Evolutionary conservation across 441 rosid genomes (phyloP).

Genomic region (Geranium incanum): DNA sequence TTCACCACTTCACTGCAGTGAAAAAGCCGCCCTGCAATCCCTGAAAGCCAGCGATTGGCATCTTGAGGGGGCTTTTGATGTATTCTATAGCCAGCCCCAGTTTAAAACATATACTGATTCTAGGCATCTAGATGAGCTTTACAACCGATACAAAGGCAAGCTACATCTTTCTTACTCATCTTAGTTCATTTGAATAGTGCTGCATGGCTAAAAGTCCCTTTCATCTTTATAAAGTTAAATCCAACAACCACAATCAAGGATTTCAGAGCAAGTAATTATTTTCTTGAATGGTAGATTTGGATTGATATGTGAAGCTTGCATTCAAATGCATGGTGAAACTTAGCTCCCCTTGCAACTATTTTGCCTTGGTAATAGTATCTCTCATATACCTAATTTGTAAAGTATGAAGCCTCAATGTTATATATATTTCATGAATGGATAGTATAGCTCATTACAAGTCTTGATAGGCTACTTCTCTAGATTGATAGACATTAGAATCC

Average conservation of each 20-base stretch:
- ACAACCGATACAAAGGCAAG: conserved; percentile 81
- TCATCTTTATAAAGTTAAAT: not conserved
- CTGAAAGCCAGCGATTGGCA: conserved; percentile 87
- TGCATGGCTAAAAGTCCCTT: not conserved
- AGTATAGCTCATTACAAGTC: not conserved
- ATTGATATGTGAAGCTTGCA: not conserved
- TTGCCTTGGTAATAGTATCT: not conserved
- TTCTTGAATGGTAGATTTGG: not conserved
- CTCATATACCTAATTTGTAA: not conserved
- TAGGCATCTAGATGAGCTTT: conserved; percentile 87
- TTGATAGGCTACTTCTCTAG: not conserved
- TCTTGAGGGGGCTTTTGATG: conserved; percentile 84
- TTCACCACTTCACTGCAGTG: conserved; percentile 43
- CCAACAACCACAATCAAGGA: not conserved
- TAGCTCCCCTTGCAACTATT: not conserved
- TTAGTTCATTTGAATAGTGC: not conserved
- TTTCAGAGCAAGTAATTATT: not conserved
- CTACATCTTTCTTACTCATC: not conserved
- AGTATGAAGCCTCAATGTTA: not conserved
- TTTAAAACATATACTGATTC: conserved; percentile 58
- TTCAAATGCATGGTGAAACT: not conserved
- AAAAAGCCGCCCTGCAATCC: conserved; percentile 69
- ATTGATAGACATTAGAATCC: not conserved
- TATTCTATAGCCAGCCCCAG: conserved; percentile 81
- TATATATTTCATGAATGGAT: not conserved